Conservation (phyloP, 1,139 yeast species). For the Zygosaccharomyces pseudobailii region DNA sequence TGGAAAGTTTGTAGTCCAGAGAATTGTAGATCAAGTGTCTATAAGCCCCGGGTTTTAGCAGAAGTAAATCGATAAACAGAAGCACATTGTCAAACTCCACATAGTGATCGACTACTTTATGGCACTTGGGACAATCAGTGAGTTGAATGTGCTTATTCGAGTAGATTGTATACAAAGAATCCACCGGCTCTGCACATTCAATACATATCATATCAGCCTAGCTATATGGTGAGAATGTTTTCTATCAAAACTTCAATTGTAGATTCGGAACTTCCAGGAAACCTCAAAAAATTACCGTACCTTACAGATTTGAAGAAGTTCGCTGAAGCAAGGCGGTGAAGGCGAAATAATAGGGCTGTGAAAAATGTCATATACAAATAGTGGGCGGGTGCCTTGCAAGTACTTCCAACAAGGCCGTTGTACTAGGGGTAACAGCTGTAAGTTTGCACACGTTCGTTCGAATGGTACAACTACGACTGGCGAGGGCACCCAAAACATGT, state of each 20-base stretch:
- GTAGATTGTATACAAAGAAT: conserved; percentile 63
- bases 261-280: too few species aligned
- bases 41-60: conserved; percentile 85
- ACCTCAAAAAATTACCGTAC: neutral
- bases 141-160: conserved; percentile 75
- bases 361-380: conserved; percentile 12
- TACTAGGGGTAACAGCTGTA: conserved; percentile 39
- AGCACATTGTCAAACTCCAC: conserved; percentile 86
- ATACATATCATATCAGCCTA: conserved; percentile 70
- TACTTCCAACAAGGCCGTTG: conserved; percentile 39
- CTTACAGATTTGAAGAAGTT: neutral
- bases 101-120: conserved; percentile 78
- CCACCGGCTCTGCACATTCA: conserved; percentile 69
- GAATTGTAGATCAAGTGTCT: conserved; percentile 81
- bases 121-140: conserved; percentile 72
- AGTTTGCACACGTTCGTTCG: conserved; percentile 37
- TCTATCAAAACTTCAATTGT: neutral
- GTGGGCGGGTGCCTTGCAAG: conserved; percentile 37
- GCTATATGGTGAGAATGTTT: neutral
- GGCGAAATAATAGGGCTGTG: neutral
- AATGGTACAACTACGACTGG: conserved; percentile 15
- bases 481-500: conserved; percentile 12
- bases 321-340: neutral
- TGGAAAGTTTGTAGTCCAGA: conserved; percentile 36
- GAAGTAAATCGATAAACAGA: conserved; percentile 73